Evolutionary conservation across 441 rosid species (phyloP).

Genomic region (Pelargonium myrrhifolium): DNA sequence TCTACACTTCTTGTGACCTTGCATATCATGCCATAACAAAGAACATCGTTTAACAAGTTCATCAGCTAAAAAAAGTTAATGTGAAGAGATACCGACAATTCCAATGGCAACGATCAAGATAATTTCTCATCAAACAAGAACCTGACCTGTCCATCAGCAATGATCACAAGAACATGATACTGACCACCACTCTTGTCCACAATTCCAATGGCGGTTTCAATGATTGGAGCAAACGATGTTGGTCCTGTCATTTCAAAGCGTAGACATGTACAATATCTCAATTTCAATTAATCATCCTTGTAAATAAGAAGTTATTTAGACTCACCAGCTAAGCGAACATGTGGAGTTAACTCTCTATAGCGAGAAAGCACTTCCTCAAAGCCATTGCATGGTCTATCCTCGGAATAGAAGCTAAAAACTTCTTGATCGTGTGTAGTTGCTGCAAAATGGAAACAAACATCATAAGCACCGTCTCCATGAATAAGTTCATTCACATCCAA

Average conservation of each 20-base stretch:
- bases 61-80: too few relatives aligned
- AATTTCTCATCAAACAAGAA: too few relatives aligned
- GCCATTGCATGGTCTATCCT: constrained; percentile 16
- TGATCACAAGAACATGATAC: constrained; percentile 24
- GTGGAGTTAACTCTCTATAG: constrained; percentile 22
- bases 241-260: constrained; percentile 21
- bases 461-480: too few relatives aligned
- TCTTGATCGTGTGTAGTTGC: constrained; percentile 22
- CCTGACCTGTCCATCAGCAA: constrained; percentile 25
- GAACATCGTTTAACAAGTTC: too few relatives aligned
- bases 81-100: too few relatives aligned
- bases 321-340: constrained; percentile 18
- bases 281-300: too few relatives aligned
- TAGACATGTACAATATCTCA: too few relatives aligned
- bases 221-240: constrained; percentile 24
- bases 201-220: constrained; percentile 19
- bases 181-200: constrained; percentile 22
- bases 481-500: background rate
- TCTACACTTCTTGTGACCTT: constrained; percentile 26
- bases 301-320: background rate
- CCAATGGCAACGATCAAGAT: too few relatives aligned
- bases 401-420: constrained; percentile 21
- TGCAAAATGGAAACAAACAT: constrained; percentile 10
- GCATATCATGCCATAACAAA: too few relatives aligned
- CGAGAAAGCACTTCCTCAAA: constrained; percentile 23